These are phyloP conservation scores for Aspergillus campestris DNA, from an alignment of 495 filamentous ascomycete genomes.

Conservation along the genomic window DNA sequence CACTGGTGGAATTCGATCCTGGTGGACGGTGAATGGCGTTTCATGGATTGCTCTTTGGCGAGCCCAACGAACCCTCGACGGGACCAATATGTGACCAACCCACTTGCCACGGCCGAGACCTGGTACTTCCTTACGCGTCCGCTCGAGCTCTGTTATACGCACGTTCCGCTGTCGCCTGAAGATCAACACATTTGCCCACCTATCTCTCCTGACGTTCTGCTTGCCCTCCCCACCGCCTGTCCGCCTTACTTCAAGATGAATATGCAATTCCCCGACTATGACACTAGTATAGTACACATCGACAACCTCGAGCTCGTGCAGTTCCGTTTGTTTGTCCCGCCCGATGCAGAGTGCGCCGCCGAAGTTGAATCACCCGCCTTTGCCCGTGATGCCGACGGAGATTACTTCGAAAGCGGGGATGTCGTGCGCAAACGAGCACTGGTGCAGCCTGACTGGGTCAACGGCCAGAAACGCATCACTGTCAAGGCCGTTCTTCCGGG, in stretches of 20 bases:
- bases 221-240: conserved; percentile 76
- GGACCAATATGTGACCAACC: conserved; percentile 62
- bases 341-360: conserved; percentile 88
- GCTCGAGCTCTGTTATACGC: conserved; percentile 85
- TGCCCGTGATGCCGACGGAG: conserved; percentile 75
- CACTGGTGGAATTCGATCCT: conserved; percentile 99
- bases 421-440: conserved; percentile 76
- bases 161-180: conserved; percentile 73
- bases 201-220: conserved; percentile 69
- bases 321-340: conserved; percentile 73
- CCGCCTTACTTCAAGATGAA: conserved; percentile 81
- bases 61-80: conserved; percentile 81
- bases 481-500: conserved; percentile 86
- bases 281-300: conserved; percentile 76
- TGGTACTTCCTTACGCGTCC: conserved; percentile 91
- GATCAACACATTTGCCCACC: conserved; percentile 93
- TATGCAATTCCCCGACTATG: conserved; percentile 75
- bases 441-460: conserved; percentile 85
- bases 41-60: conserved; percentile 92
- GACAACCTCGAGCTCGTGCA: conserved; percentile 92
- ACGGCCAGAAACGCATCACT: conserved; percentile 79
- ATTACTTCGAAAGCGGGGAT: conserved; percentile 89
- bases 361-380: conserved; percentile 80
- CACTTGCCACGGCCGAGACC: conserved; percentile 61
- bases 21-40: conserved; percentile 89